Conservation (phyloP, 345 rosid genomes). For the Aethionema arabicum region DNA sequence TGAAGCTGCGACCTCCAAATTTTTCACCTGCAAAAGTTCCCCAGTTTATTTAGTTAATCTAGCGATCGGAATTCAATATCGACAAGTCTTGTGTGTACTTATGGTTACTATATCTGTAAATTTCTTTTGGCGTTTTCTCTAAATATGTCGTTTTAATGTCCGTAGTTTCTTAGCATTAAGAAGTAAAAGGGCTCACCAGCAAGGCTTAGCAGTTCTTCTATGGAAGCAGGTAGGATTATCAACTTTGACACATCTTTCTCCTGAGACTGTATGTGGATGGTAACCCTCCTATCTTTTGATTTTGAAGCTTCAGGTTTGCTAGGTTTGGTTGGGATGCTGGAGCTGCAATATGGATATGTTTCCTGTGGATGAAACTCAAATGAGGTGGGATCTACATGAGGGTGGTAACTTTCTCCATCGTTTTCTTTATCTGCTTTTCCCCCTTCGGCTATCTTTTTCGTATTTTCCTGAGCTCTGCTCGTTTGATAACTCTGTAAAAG, state of each 20-base stretch:
- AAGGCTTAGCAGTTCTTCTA: conserved; percentile 68
- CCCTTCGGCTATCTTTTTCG: conserved; percentile 52
- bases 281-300: conserved; percentile 58
- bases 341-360: conserved; percentile 29
- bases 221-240: conserved; percentile 71
- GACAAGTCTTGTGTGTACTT: neutral
- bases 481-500: conserved; percentile 44
- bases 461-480: conserved; percentile 49
- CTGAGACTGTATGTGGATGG: conserved; percentile 59
- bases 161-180: neutral
- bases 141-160: neutral
- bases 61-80: neutral
- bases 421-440: conserved; percentile 19
- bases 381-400: conserved; percentile 28
- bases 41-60: neutral
- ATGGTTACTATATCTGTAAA: neutral
- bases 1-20: conserved; percentile 53
- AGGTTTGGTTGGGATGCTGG: conserved; percentile 25
- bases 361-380: conserved; percentile 30
- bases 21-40: conserved; percentile 60
- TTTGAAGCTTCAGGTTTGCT: conserved; percentile 17
- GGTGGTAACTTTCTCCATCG: conserved; percentile 34
- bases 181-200: conserved; percentile 62
- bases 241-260: conserved; percentile 49
- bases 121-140: neutral